Conservation (phyloP, 177 flowering plant genomes). For the Vitis hybrid region DNA sequence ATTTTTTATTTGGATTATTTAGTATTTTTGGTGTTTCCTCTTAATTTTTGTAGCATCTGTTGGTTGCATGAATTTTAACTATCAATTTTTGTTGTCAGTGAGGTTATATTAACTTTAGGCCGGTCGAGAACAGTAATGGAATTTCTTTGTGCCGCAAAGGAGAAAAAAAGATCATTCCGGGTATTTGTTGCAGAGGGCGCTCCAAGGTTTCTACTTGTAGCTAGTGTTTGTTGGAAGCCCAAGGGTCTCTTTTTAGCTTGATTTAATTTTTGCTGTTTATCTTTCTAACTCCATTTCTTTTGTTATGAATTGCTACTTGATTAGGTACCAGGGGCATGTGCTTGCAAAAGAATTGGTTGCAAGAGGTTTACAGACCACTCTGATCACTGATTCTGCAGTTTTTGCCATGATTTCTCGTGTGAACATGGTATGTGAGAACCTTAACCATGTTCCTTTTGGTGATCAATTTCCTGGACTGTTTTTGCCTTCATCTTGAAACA, state of each 20-base stretch:
- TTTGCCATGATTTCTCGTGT: constrained; percentile 99
- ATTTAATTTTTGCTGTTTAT: constrained; percentile 4
- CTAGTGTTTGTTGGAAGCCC: constrained; percentile 6
- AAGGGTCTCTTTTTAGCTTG: background rate
- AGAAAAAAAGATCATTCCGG: constrained; percentile 89
- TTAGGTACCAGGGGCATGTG: constrained; percentile 93
- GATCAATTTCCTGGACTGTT: constrained; percentile 4
- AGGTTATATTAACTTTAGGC: constrained; percentile 96
- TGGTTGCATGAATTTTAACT: background rate
- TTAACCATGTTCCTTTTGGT: background rate
- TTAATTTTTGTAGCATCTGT: background rate
- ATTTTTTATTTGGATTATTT: background rate
- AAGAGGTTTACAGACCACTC: constrained; percentile 86
- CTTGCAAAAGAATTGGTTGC: constrained; percentile 93
- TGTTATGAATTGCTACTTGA: constrained; percentile 3
- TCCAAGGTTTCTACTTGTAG: constrained; percentile 65
- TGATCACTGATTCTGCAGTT: constrained; percentile 97
- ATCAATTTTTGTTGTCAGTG: constrained; percentile 49
- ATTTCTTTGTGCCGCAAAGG: constrained; percentile 97
- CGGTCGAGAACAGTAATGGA: constrained; percentile 92
- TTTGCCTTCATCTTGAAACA: constrained; percentile 14
- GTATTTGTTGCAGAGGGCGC: constrained; percentile 99
- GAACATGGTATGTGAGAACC: constrained; percentile 68
- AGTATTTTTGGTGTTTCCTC: background rate
- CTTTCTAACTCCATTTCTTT: constrained; percentile 1